Conservation (phyloP, 495 filamentous ascomycete genomes). For the Penicillium malachiteum region DNA sequence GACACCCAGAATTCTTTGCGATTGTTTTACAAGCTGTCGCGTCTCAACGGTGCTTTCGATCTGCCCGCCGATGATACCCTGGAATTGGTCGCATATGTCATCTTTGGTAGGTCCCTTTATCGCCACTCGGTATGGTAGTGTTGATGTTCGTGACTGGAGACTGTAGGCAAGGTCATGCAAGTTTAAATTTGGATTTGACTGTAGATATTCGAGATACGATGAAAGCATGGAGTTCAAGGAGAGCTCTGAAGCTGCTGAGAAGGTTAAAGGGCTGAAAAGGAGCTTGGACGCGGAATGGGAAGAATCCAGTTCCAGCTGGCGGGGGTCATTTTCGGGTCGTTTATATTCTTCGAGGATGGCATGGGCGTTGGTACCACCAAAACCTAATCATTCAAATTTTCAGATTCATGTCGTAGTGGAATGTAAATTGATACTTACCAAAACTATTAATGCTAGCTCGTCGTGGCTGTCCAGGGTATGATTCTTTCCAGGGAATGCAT, state of each 20-base stretch:
- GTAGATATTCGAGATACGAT: background rate
- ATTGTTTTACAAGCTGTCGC: background rate
- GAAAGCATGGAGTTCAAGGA: background rate
- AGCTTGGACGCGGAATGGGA: background rate
- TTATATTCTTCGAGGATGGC: constrained; percentile 5
- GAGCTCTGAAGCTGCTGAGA: background rate
- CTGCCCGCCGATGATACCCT: constrained; percentile 1
- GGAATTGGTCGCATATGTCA: background rate
- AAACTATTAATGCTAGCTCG: constrained; percentile 29
- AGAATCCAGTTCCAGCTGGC: background rate
- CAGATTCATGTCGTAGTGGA: too few species aligned
- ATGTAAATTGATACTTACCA: too few species aligned
- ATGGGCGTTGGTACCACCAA: constrained; percentile 1
- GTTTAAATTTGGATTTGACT: background rate
- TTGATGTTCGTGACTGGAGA: background rate
- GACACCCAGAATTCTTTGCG: constrained; percentile 12
- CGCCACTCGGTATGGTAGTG: background rate
- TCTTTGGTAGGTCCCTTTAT: too few species aligned
- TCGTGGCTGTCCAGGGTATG: constrained; percentile 15
- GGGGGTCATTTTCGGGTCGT: background rate
- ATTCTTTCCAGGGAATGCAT: background rate
- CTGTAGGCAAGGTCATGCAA: background rate
- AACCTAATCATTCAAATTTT: background rate
- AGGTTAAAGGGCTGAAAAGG: background rate
- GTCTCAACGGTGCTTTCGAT: constrained; percentile 7